These are phyloP conservation scores for Trifolium fragiferum DNA, from an alignment of 306 rosid genomes.

Conservation along the genomic window DNA sequence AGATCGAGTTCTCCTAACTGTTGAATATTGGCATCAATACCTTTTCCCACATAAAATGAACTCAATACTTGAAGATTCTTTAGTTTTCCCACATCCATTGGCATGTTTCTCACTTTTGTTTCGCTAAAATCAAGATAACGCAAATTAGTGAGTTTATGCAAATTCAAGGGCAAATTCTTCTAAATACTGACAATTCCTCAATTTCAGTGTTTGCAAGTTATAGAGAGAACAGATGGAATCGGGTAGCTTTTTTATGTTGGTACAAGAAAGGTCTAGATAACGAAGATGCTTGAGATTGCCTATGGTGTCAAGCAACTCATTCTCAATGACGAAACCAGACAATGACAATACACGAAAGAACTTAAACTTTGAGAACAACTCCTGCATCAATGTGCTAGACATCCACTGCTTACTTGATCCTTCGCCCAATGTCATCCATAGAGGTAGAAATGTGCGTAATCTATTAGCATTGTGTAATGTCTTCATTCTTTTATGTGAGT, in stretches of 20 bases:
- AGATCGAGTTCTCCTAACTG: constrained; percentile 29
- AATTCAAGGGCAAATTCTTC: constrained; percentile 2
- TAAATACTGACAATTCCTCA: neutral
- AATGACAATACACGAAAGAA: neutral
- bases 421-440: no score
- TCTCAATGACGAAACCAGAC: neutral
- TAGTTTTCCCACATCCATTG: neutral
- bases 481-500: no score
- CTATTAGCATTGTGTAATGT: no score
- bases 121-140: neutral
- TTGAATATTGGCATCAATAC: neutral
- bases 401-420: no score
- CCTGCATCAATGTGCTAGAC: neutral
- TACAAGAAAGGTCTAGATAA: neutral
- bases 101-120: constrained; percentile 8
- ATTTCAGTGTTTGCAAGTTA: constrained; percentile 24
- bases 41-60: constrained; percentile 7
- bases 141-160: neutral
- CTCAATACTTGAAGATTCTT: constrained; percentile 19
- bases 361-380: neutral
- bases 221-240: constrained; percentile 9
- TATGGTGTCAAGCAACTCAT: neutral
- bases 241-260: neutral
- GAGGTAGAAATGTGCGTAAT: no score
- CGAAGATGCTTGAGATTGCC: constrained; percentile 10